Base-by-base conservation (phyloP, 495 filamentous ascomycete species). In the Aspergillus sparsus region DNA sequence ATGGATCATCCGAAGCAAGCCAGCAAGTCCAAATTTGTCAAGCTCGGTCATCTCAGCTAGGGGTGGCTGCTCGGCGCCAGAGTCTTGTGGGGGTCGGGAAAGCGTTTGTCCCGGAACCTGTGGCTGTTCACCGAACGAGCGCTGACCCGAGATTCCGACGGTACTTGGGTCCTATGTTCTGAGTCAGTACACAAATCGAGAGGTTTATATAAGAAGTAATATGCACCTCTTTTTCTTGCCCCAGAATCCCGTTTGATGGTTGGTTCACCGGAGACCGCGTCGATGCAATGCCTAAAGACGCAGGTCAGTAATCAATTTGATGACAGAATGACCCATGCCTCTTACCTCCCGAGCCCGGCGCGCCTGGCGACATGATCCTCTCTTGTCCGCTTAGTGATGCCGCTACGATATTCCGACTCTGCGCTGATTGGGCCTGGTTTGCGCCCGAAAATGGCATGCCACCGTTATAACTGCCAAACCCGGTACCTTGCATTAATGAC, bases 1-100 rank as follows among this genome's bases (percentile, higher is more conserved):
- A 68, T 87, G 89, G 75, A 94, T 89, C 77, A 91, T 85, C 35
- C 85, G 83, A 31, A 92, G 80, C 37, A 95, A 77, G 0, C 92
- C 92, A 53, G 88, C 86, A 16, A 97, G 75, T 31, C 92, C 92
- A 72, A 86, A 96, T 57, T 84, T 87, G 67, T 97, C 92, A 13
- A 86, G 79, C 37, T 90, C 85, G 42, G 83, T 83, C 92, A 96
- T 92, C 55, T 89, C 83, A 31, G 85, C 80, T 27, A 92, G 74
- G 53, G 87, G 87, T 57, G 80, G 82, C 58, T 82, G 80, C 57
- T 82, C 80, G 10, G 74, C 67, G 56, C 34, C 32, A 13, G 58
- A 39, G 15, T 60, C 58, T 35, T 60, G 58, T 35, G 46, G 39
- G 41, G 31, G 56, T 15, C 37, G 52, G 34, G n/a, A 47, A 9